phyloP scores from a whole-genome alignment of 768 basidiomycete species.

The Chalciporus sphaerocephalus region DNA sequence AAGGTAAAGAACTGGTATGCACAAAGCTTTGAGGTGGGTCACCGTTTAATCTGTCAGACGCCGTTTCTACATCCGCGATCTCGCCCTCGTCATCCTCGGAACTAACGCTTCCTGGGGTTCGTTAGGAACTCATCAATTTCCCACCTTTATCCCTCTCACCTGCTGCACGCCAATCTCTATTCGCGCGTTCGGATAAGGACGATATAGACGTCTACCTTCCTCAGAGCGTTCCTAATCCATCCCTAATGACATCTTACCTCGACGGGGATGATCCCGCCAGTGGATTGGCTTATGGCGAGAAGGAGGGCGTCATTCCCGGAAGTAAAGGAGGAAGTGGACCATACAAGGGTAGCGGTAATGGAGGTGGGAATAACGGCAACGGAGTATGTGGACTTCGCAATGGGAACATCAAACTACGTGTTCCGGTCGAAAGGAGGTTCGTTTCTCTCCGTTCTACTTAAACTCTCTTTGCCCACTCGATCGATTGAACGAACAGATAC shows the following conservation, averaged over 20 bases:
- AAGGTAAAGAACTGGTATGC: slow-evolving; percentile 99
- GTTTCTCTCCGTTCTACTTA: slow-evolving; percentile 6
- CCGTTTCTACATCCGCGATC: slow-evolving; percentile 30
- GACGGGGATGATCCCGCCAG: slow-evolving; percentile 29
- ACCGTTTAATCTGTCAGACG: slow-evolving; percentile 51
- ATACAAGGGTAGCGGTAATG: slow-evolving; percentile 21
- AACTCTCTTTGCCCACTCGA: slow-evolving; percentile 1
- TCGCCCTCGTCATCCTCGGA: slow-evolving; percentile 24
- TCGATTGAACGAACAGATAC: slow-evolving; percentile 49
- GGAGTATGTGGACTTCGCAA: slow-evolving; percentile 36
- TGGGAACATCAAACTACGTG: slow-evolving; percentile 62
- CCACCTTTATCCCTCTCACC: slow-evolving; percentile 69
- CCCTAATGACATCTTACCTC: slow-evolving; percentile 38
- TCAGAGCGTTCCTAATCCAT: slow-evolving; percentile 77
- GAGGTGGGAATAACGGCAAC: slow-evolving; percentile 30
- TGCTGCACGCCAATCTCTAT: slow-evolving; percentile 63
- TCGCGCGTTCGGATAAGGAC: slow-evolving; percentile 39
- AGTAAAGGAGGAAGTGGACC: slow-evolving; percentile 10
- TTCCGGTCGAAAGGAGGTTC: slow-evolving; percentile 82
- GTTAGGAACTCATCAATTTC: slow-evolving; percentile 84
- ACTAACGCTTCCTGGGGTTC: slow-evolving; percentile 65
- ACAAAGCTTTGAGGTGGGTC: slow-evolving; percentile 88
- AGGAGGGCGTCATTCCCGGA: slow-evolving; percentile 7
- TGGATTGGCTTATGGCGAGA: slow-evolving; percentile 8
- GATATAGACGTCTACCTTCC: slow-evolving; percentile 47